These are phyloP conservation scores for Paralagenidium karlingii DNA, from an alignment of 352 stramenopile genomes.

Conservation along the genomic window DNA sequence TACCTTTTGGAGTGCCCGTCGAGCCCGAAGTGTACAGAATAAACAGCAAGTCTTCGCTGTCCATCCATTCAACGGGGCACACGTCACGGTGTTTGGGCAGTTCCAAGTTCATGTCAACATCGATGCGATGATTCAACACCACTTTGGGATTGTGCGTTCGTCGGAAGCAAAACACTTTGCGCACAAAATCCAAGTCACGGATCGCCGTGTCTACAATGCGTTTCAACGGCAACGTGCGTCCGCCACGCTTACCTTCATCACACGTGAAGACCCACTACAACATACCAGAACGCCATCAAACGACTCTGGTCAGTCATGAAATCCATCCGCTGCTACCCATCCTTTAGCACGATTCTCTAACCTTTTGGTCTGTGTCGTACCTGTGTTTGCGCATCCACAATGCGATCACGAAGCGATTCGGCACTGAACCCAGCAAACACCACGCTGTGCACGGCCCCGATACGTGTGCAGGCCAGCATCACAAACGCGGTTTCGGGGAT, in stretches of 20 bases:
- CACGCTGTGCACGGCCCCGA: slow-evolving; percentile 94
- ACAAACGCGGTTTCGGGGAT: slow-evolving; percentile 95
- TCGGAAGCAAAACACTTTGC: slow-evolving; percentile 94
- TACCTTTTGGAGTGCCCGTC: slow-evolving; percentile 92
- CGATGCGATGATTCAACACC: slow-evolving; percentile 59
- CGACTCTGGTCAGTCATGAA: no score
- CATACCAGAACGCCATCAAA: slow-evolving; percentile 5
- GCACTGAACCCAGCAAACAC: slow-evolving; percentile 95
- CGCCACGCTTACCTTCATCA: slow-evolving; percentile 89
- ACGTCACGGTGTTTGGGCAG: slow-evolving; percentile 86
- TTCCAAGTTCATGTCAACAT: slow-evolving; percentile 91
- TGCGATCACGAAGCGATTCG: slow-evolving; percentile 91
- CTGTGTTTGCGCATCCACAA: slow-evolving; percentile 84
- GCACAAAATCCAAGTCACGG: slow-evolving; percentile 76
- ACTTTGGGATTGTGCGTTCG: slow-evolving; percentile 65
- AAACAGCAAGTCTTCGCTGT: slow-evolving; percentile 94
- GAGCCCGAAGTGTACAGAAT: slow-evolving; percentile 98
- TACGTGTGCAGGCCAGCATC: slow-evolving; percentile 96
- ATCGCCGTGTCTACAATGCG: slow-evolving; percentile 92
- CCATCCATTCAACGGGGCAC: slow-evolving; percentile 92
- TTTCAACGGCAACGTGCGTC: slow-evolving; percentile 90
- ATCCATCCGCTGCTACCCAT: no score
- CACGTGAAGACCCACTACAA: slow-evolving; percentile 89
- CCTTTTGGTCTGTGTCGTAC: background rate
- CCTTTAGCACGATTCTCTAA: background rate